These are phyloP conservation scores for Astrothelium subdiscretum DNA, from an alignment of 495 filamentous ascomycete genomes.

Conservation along the genomic window DNA sequence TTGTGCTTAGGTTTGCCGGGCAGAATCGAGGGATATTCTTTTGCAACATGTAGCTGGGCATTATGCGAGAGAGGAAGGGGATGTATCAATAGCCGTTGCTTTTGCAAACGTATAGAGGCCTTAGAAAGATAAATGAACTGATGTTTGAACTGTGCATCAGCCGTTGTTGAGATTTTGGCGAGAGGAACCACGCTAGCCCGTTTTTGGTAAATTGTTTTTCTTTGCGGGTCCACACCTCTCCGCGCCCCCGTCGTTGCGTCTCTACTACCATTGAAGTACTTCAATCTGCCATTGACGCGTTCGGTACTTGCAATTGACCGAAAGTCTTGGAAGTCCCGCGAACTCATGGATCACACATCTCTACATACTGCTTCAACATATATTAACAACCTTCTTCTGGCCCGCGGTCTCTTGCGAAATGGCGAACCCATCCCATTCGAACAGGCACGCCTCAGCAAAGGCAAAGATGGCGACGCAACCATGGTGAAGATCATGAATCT, in stretches of 20 bases:
- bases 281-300: background rate
- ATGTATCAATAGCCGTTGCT: background rate
- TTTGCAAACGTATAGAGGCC: too few relatives aligned
- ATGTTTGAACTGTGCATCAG: background rate
- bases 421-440: conserved; percentile 72
- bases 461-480: conserved; percentile 52
- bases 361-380: conserved; percentile 82
- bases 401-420: conserved; percentile 77
- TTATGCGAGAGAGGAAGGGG: background rate
- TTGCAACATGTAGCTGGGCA: background rate
- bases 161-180: background rate
- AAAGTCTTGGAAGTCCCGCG: background rate
- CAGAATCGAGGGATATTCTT: background rate
- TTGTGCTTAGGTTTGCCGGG: background rate
- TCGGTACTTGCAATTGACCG: background rate
- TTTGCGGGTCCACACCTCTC: background rate
- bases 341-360: conserved; percentile 61
- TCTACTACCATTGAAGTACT: background rate
- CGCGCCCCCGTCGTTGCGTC: background rate
- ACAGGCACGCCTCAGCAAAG: conserved; percentile 50
- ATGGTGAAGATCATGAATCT: conserved; percentile 84
- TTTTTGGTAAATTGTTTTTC: background rate
- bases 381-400: conserved; percentile 90
- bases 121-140: too few relatives aligned
- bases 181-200: background rate